Percentiles rank a stretch among this genome's conserved stretches.
Evolutionary conservation across 140 eudicot genomes (phyloP).

Genomic region (Bidens hawaiensis): DNA sequence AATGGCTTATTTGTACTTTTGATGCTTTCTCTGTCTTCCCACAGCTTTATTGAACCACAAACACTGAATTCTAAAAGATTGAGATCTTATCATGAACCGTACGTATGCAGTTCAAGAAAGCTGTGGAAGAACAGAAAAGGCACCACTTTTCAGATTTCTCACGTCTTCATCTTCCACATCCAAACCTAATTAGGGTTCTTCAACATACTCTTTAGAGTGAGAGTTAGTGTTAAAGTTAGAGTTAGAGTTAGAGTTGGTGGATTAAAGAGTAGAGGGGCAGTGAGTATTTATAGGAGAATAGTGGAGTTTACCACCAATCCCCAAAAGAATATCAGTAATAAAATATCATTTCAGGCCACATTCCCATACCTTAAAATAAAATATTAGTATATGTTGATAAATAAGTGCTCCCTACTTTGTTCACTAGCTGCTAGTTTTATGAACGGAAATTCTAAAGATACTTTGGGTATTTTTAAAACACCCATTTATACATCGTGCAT

Average conservation of each 20-base stretch:
- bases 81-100: background rate
- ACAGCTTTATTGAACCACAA: conserved; percentile 86
- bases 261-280: conserved; percentile 21
- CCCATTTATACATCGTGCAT: too few relatives aligned
- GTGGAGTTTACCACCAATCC: conserved; percentile 71
- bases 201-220: background rate
- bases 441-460: too few relatives aligned
- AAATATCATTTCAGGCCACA: conserved; percentile 20
- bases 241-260: conserved; percentile 15
- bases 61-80: background rate
- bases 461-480: too few relatives aligned
- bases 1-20: background rate
- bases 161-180: conserved; percentile 9
- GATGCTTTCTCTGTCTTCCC: conserved; percentile 66
- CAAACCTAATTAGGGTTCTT: conserved; percentile 34
- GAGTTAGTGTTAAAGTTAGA: conserved; percentile 7
- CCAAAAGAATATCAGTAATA: conserved; percentile 65
- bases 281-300: conserved; percentile 46
- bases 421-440: too few relatives aligned
- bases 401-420: background rate
- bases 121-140: conserved; percentile 75
- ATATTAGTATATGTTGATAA: background rate
- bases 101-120: conserved; percentile 80
- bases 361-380: conserved; percentile 7
- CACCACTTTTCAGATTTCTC: conserved; percentile 25